phyloP scores from a whole-genome alignment of 176 grass and related monocot genomes.

The Avena atlantica region DNA sequence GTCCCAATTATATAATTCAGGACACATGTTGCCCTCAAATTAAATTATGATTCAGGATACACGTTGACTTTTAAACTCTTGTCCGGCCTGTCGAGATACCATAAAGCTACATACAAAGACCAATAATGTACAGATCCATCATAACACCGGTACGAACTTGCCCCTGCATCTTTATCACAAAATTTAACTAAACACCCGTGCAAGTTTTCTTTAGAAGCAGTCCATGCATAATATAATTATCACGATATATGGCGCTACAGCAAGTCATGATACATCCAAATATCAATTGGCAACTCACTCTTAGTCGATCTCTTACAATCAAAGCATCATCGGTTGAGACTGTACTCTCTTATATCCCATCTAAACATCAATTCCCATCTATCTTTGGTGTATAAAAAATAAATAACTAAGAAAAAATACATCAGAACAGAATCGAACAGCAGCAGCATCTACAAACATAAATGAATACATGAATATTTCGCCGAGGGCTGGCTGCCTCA shows the following conservation, averaged over 20 bases:
- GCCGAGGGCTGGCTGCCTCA: conserved; percentile 42
- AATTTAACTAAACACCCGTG: neutral
- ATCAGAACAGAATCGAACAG: conserved; percentile 50
- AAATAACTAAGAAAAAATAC: conserved; percentile 45
- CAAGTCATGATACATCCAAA: conserved; percentile 35
- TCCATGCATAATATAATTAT: neutral
- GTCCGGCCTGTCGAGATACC: neutral
- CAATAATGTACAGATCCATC: neutral
- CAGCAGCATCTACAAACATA: conserved; percentile 41
- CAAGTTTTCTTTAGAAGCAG: neutral
- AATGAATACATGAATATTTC: conserved; percentile 57
- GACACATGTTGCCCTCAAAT: neutral
- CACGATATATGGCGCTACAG: conserved; percentile 6
- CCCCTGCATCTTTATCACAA: neutral
- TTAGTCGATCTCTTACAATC: conserved; percentile 42
- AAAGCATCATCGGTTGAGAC: conserved; percentile 43
- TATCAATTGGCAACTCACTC: conserved; percentile 23
- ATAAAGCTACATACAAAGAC: neutral
- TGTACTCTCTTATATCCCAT: conserved; percentile 39
- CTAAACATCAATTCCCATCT: conserved; percentile 61
- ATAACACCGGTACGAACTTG: neutral
- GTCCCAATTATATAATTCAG: neutral
- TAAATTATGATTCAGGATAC: neutral
- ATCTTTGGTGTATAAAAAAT: conserved; percentile 43
- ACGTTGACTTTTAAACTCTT: neutral